Evolutionary conservation across 805 yeast species (phyloP), one percentile per base, ranked within the genome.

Genomic region (Lachancea nothofagi): DNA sequence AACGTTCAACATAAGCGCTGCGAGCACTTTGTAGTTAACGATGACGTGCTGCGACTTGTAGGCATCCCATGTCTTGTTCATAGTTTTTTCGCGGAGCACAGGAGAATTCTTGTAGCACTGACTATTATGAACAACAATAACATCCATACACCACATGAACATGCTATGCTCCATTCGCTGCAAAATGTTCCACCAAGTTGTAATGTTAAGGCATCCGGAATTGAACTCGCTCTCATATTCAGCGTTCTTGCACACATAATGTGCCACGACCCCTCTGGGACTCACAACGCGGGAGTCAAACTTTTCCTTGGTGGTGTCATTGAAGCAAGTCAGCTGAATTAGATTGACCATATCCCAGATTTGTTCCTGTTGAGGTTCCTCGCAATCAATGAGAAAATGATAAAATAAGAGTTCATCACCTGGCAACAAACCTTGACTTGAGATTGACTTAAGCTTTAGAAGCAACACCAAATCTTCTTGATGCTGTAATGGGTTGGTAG

Each of bases 1-100:
- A 3, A 74, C 57, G 18, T 69, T 66, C 25, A 71, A 39, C 4
- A 66, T 47, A 14, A 71, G 51, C 0, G 77, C 60, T 20, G 65
- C 55, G 15, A 69, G 45, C 2, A 67, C 49, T 46, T 68, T 71
- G 50, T 72, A 69, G 41, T 67, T 66, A 53, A 61, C 39, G 42
- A 54, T 45, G 45, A 59, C 58, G 48, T 65, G 45, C 51, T 64
- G 45, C 45, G 57, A 48, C 52, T 69, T 34, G 54, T 56, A 47
- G 46, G 42, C 43, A 53, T 68, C 51, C 47, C 69, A 58, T 17
- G 52, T 46, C 24, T 46, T 53, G 20, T 43, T 46, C 5, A 36
- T 31, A 32, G 49, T 47, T 10, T 39, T 38, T 4, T 49, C 49
- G 21, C 59, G 56, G 4, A 49, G 44, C 1, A 62, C 47, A 1